Base-by-base conservation (phyloP, 257 asterid species). In the Mitragyna speciosa region DNA sequence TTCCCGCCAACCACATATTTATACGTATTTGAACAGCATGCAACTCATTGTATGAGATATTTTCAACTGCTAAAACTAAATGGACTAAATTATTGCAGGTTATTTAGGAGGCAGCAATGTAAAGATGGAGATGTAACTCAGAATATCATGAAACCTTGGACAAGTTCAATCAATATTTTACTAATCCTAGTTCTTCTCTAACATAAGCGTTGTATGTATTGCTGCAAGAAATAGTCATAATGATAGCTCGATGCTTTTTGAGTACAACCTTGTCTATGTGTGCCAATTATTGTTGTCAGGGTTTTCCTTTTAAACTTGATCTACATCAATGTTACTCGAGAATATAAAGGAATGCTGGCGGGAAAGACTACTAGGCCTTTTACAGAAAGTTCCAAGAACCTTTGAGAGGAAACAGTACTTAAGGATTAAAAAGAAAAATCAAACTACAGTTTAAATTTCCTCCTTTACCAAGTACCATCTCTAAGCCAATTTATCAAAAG, bases 101-200 rank as follows among this genome's bases (percentile, higher is more conserved):
- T 85, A 82, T 66, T 45, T 66, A 3, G 94, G 89, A 81, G 78
- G 85, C 73, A 84, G 86, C 71, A 82, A 88, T 75, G 89, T 90
- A 80, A 93, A 90, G 93, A 82, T 88, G 88, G 97, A 89, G 89
- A 93, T 87, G 95, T 91, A 89, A 91, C 65, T 72, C 81, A 63
- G 36, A 52, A 69, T 76, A 70, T 58, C 67, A 56, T 80, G 61
- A 76, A 77, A 26, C 47, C 52, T 69, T 73, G 73, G 80, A 81
- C 59, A 77, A 83, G 75, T 81, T 83, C 73, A 64, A 80, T 83
- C 49, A 72, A 61, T 49, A 76, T 71, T 78, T 69, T 74, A 58
- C 83, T 56, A 79, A 83, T 79, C 64, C 70, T n/a, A 63, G 71
- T 82, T 73, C 63, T 74, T 81, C 59, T 51, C 71, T 67, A 80